A percentile compares a stretch with the other conserved stretches of the same genome.
Evolutionary conservation across 2,329 filamentous ascomycete genomes (phyloP).

Genomic region (Penicillium rolfsii): DNA sequence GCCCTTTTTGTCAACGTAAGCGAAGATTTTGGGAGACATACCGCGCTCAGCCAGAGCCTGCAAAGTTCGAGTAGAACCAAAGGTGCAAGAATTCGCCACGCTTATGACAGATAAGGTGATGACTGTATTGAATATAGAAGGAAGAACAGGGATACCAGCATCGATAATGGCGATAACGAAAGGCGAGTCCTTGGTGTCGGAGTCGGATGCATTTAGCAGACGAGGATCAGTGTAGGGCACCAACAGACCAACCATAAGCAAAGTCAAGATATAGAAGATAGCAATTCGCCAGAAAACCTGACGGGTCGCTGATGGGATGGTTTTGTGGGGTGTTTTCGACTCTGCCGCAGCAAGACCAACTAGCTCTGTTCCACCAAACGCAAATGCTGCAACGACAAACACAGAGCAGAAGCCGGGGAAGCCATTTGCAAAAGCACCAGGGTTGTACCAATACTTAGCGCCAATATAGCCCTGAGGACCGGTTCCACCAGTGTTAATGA

Average conservation of each 20-base stretch:
- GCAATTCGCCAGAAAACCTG: conserved; percentile 27
- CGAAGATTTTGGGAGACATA: conserved; percentile 40
- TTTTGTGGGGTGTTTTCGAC: conserved; percentile 54
- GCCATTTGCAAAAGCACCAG: conserved; percentile 45
- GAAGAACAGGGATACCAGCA: neutral
- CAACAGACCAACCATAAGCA: neutral
- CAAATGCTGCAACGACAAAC: conserved; percentile 59
- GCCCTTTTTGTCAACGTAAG: neutral
- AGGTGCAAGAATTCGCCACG: conserved; percentile 61
- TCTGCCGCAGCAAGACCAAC: conserved; percentile 58
- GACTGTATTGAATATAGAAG: neutral
- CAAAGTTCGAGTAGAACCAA: conserved; percentile 59
- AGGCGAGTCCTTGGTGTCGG: neutral
- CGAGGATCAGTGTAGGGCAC: neutral
- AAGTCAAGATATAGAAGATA: neutral
- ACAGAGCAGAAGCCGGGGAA: conserved; percentile 59
- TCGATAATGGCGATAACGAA: neutral
- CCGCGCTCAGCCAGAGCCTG: conserved; percentile 53
- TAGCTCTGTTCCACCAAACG: conserved; percentile 59
- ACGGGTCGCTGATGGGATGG: conserved; percentile 49
- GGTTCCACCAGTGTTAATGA: conserved; percentile 50
- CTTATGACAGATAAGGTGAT: conserved; percentile 38
- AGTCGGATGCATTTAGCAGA: neutral
- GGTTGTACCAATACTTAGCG: neutral
- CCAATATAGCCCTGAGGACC: conserved; percentile 37